Conservation (phyloP, 2,329 filamentous ascomycete genomes). For the Xylaria sp. region DNA sequence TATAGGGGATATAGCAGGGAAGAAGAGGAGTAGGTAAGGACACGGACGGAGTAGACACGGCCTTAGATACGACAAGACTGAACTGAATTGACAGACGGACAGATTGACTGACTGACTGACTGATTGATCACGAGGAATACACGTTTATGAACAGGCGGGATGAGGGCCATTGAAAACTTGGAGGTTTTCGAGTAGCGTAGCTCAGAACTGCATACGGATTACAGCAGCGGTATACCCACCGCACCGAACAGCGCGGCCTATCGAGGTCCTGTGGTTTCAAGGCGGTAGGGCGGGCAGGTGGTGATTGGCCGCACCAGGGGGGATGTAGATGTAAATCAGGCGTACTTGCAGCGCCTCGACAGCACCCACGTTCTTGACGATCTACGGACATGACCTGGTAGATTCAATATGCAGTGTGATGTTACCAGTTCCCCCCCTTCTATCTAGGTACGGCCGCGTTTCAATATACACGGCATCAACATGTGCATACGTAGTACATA, state of each 20-base stretch:
- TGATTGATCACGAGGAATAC: not conserved
- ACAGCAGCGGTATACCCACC: no score
- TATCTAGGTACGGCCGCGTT: conserved; percentile 17
- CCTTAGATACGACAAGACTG: no score
- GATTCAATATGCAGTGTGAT: conserved; percentile 30
- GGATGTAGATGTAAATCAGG: conserved; percentile 28
- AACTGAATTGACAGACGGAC: no score
- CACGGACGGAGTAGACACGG: not conserved
- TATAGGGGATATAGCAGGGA: not conserved
- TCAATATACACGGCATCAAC: conserved; percentile 19
- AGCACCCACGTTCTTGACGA: conserved; percentile 23
- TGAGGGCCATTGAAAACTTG: not conserved
- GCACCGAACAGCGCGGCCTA: conserved; percentile 15
- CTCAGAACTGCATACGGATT: no score
- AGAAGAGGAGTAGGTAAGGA: conserved; percentile 5
- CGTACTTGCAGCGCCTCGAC: conserved; percentile 28
- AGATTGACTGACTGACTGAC: no score
- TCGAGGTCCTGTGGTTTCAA: conserved; percentile 20
- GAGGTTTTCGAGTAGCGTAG: not conserved
- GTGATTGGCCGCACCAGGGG: conserved; percentile 21
- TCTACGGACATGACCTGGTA: conserved; percentile 16
- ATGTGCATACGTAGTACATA: conserved; percentile 10
- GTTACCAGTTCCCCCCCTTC: conserved; percentile 17
- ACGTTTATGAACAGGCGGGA: conserved; percentile 1
- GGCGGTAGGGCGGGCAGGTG: conserved; percentile 2